These are phyloP conservation scores for Martensiomyces pterosporus DNA, from an alignment of 192 early-diverging fungal species.

Conservation along the genomic window DNA sequence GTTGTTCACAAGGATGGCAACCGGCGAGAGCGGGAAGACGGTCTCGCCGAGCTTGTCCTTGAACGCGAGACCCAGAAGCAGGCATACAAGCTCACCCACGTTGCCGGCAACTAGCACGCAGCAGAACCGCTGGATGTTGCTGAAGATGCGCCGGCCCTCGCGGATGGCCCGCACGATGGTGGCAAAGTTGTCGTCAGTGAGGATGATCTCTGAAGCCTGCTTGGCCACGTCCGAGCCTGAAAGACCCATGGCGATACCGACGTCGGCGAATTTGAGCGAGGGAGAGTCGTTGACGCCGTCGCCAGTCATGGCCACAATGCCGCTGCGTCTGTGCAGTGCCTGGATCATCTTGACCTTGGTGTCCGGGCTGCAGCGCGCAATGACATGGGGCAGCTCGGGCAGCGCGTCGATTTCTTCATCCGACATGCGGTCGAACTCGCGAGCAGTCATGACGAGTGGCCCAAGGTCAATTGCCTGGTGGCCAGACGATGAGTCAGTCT, in stretches of 20 bases:
- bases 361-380: slow-evolving; percentile 91
- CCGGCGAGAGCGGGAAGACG: slow-evolving; percentile 73
- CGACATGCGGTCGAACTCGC: slow-evolving; percentile 77
- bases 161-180: slow-evolving; percentile 73
- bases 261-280: slow-evolving; percentile 70
- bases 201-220: slow-evolving; percentile 84
- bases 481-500: slow-evolving; percentile 15
- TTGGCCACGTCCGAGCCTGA: slow-evolving; percentile 72
- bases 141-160: slow-evolving; percentile 78
- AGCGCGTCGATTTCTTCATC: slow-evolving; percentile 79
- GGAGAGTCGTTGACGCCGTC: slow-evolving; percentile 83
- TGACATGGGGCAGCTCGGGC: slow-evolving; percentile 77
- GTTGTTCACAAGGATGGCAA: slow-evolving; percentile 79
- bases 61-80: slow-evolving; percentile 72
- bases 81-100: slow-evolving; percentile 68
- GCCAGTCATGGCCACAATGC: slow-evolving; percentile 88
- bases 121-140: slow-evolving; percentile 71
- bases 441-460: slow-evolving; percentile 74
- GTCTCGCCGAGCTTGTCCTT: slow-evolving; percentile 54
- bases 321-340: slow-evolving; percentile 74
- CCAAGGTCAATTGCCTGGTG: slow-evolving; percentile 34
- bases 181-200: slow-evolving; percentile 78
- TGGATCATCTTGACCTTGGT: slow-evolving; percentile 97
- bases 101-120: slow-evolving; percentile 72
- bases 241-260: slow-evolving; percentile 70